These are phyloP conservation scores for Botrytis squamosa DNA, from an alignment of 2,329 filamentous ascomycete genomes.

Conservation along the genomic window DNA sequence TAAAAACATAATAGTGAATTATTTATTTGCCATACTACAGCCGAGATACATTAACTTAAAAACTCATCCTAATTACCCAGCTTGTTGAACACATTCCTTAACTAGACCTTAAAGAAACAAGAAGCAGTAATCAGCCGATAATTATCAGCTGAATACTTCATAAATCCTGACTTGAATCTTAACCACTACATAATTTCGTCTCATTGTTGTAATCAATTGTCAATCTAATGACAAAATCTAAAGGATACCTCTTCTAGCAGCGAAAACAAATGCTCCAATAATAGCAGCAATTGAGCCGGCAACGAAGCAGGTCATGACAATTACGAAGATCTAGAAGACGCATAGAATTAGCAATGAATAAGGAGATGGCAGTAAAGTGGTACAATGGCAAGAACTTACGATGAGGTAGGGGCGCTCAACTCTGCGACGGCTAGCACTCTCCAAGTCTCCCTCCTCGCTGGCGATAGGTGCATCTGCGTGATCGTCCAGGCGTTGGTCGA, in stretches of 20 bases:
- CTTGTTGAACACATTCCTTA: neutral
- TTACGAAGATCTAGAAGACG: neutral
- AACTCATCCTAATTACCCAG: neutral
- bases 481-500: neutral
- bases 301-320: neutral
- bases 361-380: fast-evolving
- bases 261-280: neutral
- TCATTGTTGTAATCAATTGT: neutral
- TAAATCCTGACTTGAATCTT: too few species aligned
- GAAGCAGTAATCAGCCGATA: neutral
- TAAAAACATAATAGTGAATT: neutral
- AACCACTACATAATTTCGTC: neutral
- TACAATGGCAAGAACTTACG: neutral
- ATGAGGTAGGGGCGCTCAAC: neutral
- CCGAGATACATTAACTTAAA: neutral
- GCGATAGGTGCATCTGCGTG: neutral
- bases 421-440: neutral
- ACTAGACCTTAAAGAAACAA: neutral
- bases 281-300: neutral
- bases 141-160: neutral
- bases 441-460: neutral
- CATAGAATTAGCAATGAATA: neutral
- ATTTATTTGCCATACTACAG: neutral
- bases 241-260: neutral
- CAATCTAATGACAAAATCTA: neutral